Conservation (phyloP, 345 rosid genomes). For the Mercurialis annua region DNA sequence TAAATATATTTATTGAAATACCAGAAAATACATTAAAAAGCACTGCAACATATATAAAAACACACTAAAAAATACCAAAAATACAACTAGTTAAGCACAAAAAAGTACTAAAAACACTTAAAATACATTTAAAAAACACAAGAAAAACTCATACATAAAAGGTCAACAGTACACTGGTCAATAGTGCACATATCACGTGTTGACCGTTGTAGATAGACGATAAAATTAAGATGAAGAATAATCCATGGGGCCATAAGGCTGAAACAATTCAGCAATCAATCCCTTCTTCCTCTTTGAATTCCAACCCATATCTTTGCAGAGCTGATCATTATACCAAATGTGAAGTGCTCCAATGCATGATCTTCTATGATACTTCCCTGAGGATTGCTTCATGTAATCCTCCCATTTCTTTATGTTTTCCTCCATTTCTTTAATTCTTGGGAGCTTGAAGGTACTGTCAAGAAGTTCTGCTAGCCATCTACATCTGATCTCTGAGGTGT, state of each 20-base stretch:
- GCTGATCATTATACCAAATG: constrained; percentile 40
- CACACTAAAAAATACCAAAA: no score
- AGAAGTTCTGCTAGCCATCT: constrained; percentile 42
- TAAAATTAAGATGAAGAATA: constrained; percentile 30
- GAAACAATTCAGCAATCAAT: constrained; percentile 30
- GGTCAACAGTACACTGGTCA: no score
- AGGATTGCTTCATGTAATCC: constrained; percentile 25
- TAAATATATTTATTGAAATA: no score
- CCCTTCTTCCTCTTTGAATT: constrained; percentile 37
- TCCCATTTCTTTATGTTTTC: constrained; percentile 27
- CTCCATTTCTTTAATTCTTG: constrained; percentile 37
- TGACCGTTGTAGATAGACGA: no score
- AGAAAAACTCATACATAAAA: no score
- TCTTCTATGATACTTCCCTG: constrained; percentile 23
- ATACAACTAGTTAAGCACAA: no score
- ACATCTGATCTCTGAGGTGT: constrained; percentile 38
- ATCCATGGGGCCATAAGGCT: constrained; percentile 42
- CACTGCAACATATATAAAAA: no score
- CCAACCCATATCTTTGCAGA: constrained; percentile 41
- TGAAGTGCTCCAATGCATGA: constrained; percentile 34
- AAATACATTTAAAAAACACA: no score
- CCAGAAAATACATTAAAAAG: no score
- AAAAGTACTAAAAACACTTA: no score
- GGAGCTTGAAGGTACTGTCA: constrained; percentile 29
- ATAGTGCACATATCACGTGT: no score